Conservation (phyloP, 495 filamentous ascomycete genomes). For the Aspergillus sclerotiicarbonarius region DNA sequence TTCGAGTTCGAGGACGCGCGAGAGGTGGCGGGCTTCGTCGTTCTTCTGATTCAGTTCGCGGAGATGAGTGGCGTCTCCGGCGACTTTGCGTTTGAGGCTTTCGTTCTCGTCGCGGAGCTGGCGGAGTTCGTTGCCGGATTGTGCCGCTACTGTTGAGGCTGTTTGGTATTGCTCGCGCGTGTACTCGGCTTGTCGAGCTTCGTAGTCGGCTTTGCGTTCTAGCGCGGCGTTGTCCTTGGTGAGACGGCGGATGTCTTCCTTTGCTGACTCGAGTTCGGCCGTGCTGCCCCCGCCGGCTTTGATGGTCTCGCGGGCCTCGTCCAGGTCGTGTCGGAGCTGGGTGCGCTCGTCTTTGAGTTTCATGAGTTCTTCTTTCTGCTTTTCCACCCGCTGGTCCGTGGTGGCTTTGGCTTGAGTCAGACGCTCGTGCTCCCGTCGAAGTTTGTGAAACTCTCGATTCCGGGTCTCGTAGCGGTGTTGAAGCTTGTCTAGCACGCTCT, state of each 20-base stretch:
- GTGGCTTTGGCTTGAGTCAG: slow-evolving; percentile 22
- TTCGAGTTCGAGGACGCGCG: slow-evolving; percentile 52
- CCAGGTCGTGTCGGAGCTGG: slow-evolving; percentile 48
- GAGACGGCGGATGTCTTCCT: slow-evolving; percentile 45
- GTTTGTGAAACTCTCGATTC: slow-evolving; percentile 34
- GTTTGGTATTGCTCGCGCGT: slow-evolving; percentile 61
- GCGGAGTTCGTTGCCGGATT: slow-evolving; percentile 49
- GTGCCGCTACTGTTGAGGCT: slow-evolving; percentile 54
- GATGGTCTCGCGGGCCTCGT: slow-evolving; percentile 45
- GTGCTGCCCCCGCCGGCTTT: slow-evolving; percentile 48
- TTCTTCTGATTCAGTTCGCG: slow-evolving; percentile 49
- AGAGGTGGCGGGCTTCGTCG: slow-evolving; percentile 34
- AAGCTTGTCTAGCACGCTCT: slow-evolving; percentile 28
- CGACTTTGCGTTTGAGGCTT: slow-evolving; percentile 48
- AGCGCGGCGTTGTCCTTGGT: slow-evolving; percentile 40
- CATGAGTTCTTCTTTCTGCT: slow-evolving; percentile 39
- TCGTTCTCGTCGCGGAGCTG: slow-evolving; percentile 48
- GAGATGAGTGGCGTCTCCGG: slow-evolving; percentile 49
- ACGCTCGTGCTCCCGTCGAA: slow-evolving; percentile 37
- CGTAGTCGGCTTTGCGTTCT: slow-evolving; percentile 47
- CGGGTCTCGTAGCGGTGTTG: slow-evolving; percentile 48
- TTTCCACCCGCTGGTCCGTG: slow-evolving; percentile 36
- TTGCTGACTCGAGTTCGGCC: slow-evolving; percentile 46
- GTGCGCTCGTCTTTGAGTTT: slow-evolving; percentile 51
- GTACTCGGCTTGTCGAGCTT: slow-evolving; percentile 58